Evolutionary conservation across 495 filamentous ascomycete genomes (phyloP).

Genomic region (Penicillium canescens): DNA sequence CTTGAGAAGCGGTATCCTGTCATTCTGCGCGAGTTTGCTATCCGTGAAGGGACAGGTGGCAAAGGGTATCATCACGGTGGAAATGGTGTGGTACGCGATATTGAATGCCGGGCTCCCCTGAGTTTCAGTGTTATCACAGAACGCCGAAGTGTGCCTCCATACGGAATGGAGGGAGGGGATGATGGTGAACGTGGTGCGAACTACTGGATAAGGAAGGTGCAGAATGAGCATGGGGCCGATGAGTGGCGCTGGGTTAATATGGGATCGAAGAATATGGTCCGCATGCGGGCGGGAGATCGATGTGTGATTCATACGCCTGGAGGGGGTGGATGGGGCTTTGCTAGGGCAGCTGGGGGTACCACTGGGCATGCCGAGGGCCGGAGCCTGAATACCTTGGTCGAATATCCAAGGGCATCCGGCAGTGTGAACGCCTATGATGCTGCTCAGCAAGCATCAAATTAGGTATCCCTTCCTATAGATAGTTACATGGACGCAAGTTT

Average conservation of each 20-base stretch:
- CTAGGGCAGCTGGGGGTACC: no score
- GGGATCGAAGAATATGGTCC: constrained; percentile 90
- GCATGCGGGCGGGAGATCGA: constrained; percentile 80
- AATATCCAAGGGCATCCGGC: no score
- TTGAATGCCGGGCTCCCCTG: constrained; percentile 88
- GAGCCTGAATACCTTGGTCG: no score
- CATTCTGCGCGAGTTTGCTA: constrained; percentile 76
- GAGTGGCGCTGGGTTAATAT: constrained; percentile 77
- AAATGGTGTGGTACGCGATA: constrained; percentile 88
- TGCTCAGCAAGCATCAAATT: no score
- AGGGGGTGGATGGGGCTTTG: constrained; percentile 51
- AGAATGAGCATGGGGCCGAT: constrained; percentile 52
- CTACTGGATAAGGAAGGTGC: constrained; percentile 62
- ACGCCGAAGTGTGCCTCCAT: constrained; percentile 78
- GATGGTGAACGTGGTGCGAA: constrained; percentile 80
- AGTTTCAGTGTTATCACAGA: constrained; percentile 87
- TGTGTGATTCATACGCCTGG: constrained; percentile 68
- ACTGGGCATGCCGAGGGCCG: no score
- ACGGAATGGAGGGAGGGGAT: constrained; percentile 82
- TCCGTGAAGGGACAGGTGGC: constrained; percentile 69
- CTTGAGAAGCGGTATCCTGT: constrained; percentile 94
- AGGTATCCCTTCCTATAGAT: no score
- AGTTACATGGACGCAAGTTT: no score
- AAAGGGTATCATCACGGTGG: constrained; percentile 76
- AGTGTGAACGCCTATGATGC: no score